Evolutionary conservation across 768 basidiomycete genomes (phyloP), one percentile per base, ranked within the genome.

Genomic region (Termitomyces eurrhizus): DNA sequence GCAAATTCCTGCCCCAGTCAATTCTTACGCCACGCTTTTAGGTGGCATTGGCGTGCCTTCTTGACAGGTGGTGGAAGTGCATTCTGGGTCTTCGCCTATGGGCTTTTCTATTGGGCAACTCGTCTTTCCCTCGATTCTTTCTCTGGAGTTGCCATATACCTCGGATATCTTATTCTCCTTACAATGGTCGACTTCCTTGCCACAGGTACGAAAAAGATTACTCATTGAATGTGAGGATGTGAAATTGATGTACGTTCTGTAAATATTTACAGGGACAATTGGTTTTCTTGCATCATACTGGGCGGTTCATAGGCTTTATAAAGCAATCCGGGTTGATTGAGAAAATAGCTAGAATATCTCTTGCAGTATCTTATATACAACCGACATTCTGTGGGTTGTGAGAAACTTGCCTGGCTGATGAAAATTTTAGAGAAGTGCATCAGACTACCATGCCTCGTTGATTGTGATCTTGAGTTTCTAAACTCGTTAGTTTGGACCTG

Each of bases 1-100:
- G 16, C 21, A 32, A 26, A 41, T 50, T 21, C 14, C 11, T 49
- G 2, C 13, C 36, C 18, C 14, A 14, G 7, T 33, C 24, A 3
- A 48, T 35, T 32, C 29, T 56, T 21, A 61, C 63, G 39, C 67
- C 50, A 26, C 24, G 9, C 45, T 56, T 55, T 35, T 37, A 91
- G 93, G 60, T 98, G 95, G 95, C 95, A 98, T 61, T 98, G 96
- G 96, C 85, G 93, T 49, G 83, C 93, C 5, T 97, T 98, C 81
- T 67, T 95, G 62, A 89, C 87, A 35, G 96, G 96, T 39, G 96
- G 94, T 9, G 93, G 95, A 26, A 92, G 90, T 62, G 89, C 94
- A 3, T 85, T 95, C 72, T 98, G 95, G 95, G 76, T 98, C 29
- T 74, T 95, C 55, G 81, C 83, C 12, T 98, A 97, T 69, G 95